Base-by-base conservation (phyloP, 345 rosid genomes). In the Rhizophora mangle region DNA sequence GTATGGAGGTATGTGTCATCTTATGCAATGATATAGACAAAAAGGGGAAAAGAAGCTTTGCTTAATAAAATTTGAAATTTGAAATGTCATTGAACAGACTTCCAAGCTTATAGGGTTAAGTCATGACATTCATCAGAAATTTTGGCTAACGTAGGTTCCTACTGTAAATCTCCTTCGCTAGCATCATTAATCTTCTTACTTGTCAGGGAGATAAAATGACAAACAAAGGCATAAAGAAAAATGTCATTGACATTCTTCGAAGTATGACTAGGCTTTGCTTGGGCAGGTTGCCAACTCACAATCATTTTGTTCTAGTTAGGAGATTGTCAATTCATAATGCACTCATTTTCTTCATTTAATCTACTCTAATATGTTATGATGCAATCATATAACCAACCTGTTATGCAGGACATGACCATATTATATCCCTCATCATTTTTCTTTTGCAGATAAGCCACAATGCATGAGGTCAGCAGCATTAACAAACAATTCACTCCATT, bases 241-340 rank as follows among this genome's bases (percentile, higher is more conserved):
- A 65, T 57, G 51, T 51, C 32, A 65, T 62, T 72, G n/a, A 65
- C 39, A 24, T n/a, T 60, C 66, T 61, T 61, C 43, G 9, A 60
- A 15, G 18, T 43, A 13, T 43, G 18, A 13, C 49, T 53, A 21
- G 59, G 29, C 30, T 24, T 34, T 8, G 49, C 49, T 53, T 49
- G 58, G 63, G 51, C 19, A 18, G 46, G 34, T 6, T 22, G 22
- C 51, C 46, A 73, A 64, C 63, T 55, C 55, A 65, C 57, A n/a
- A 64, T 16, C 62, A 55, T 21, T 21, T 20, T 63, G 37, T 29
- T 15, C 29, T 46, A 43, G 49, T 24, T 20, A 24, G n/a, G 36
- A 36, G 62, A 69, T 54, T 20, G 31, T 53, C 60, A 24, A 10
- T 51, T 8, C 18, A 21, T 43, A 43, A 43, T 43, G 6, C 49